Percentiles rank a stretch among this genome's conserved stretches.
Conservation (phyloP, 371 early-diverging fungal species). For the Dinochytrium kinnereticum region DNA sequence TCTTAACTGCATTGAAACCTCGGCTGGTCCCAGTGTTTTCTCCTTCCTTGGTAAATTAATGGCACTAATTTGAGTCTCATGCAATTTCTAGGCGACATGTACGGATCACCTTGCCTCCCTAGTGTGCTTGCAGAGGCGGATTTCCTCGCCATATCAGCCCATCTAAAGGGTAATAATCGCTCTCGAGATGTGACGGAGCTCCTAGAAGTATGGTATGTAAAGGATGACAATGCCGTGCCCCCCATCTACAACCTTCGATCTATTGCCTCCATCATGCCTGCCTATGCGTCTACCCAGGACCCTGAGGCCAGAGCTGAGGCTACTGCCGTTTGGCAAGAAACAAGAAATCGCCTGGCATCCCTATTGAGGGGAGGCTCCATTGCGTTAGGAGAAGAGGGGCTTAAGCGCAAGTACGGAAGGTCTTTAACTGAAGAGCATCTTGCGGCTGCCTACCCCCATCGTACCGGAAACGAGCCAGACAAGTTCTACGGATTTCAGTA, state of each 20-base stretch:
- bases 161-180: constrained; percentile 9
- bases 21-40: constrained; percentile 31
- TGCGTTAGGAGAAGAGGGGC: constrained; percentile 12
- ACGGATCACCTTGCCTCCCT: constrained; percentile 27
- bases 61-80: not conserved
- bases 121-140: constrained; percentile 12
- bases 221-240: constrained; percentile 29
- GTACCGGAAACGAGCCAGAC: constrained; percentile 9
- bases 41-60: constrained; percentile 27
- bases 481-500: constrained; percentile 27
- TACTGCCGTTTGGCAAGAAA: constrained; percentile 12
- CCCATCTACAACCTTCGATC: constrained; percentile 24
- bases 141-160: constrained; percentile 14
- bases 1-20: constrained; percentile 3
- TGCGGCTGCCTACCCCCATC: constrained; percentile 7
- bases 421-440: constrained; percentile 18
- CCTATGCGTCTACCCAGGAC: constrained; percentile 9
- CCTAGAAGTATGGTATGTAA: constrained; percentile 32
- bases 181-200: constrained; percentile 19
- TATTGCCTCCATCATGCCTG: constrained; percentile 27
- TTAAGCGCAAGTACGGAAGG: not conserved
- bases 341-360: constrained; percentile 8
- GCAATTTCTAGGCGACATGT: constrained; percentile 29
- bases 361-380: constrained; percentile 14
- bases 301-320: constrained; percentile 17